Percentiles rank a stretch among this genome's conserved stretches.
phyloP scores from a whole-genome alignment of 352 stramenopile genomes.

The Globisporangium mamillatum region DNA sequence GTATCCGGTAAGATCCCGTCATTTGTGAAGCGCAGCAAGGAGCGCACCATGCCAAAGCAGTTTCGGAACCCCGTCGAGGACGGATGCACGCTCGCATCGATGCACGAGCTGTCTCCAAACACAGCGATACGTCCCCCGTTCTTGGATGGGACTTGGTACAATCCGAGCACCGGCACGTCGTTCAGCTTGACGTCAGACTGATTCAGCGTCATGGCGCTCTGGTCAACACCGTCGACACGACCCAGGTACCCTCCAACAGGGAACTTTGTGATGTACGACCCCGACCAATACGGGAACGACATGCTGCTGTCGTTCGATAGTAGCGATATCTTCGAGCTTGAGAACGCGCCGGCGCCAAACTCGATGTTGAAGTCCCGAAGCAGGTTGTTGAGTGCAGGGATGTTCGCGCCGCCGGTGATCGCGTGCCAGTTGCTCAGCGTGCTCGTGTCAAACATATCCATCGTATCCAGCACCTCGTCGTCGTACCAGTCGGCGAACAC shows the following conservation, averaged over 20 bases:
- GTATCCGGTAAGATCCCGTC: conserved; percentile 28
- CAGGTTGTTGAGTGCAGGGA: conserved; percentile 69
- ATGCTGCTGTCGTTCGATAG: conserved; percentile 27
- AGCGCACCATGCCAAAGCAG: conserved; percentile 64
- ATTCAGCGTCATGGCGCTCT: conserved; percentile 54
- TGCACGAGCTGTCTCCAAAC: conserved; percentile 70
- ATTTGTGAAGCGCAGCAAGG: conserved; percentile 59
- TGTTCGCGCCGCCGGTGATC: conserved; percentile 74
- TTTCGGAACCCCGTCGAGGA: conserved; percentile 35
- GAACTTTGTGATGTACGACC: conserved; percentile 64
- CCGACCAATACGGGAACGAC: conserved; percentile 61
- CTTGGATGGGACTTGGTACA: conserved; percentile 60
- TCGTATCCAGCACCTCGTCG: conserved; percentile 44
- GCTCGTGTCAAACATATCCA: conserved; percentile 82
- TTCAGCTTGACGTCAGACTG: conserved; percentile 28
- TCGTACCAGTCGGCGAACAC: conserved; percentile 86
- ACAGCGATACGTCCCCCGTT: conserved; percentile 70
- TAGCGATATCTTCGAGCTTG: conserved; percentile 45
- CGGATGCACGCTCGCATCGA: conserved; percentile 59
- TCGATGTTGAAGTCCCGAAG: conserved; percentile 65
- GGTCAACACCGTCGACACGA: conserved; percentile 50
- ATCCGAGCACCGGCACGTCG: conserved; percentile 54
- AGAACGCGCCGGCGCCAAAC: conserved; percentile 56
- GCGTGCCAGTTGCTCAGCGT: conserved; percentile 78
- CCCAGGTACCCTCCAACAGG: conserved; percentile 61